Percentiles rank a stretch among this genome's conserved stretches.
These are phyloP conservation scores for Epithemia pelagica DNA, from an alignment of 108 stramenopile species.

Conservation along the genomic window DNA sequence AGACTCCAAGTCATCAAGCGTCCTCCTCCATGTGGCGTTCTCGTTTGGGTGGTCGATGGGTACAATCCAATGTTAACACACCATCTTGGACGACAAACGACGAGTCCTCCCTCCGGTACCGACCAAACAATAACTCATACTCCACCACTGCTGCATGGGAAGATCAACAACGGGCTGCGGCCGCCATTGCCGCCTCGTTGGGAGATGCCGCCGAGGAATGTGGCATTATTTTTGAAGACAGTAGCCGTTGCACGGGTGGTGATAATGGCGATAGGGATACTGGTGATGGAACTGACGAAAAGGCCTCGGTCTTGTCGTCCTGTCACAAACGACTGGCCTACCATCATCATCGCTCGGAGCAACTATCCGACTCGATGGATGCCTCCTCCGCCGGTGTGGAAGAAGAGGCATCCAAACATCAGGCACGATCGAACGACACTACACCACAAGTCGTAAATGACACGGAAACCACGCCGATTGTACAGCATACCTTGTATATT, in stretches of 20 bases:
- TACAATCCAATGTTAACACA: no score
- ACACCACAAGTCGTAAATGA: slow-evolving; percentile 1
- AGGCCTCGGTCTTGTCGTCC: neutral
- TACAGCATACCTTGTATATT: slow-evolving; percentile 79
- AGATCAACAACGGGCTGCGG: neutral
- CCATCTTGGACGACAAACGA: no score
- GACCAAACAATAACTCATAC: no score
- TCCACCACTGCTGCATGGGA: neutral
- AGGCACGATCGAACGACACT: neutral
- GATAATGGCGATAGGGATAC: neutral
- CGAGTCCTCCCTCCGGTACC: no score
- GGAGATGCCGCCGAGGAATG: slow-evolving; percentile 12
- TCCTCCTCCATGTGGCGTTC: no score
- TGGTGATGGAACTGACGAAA: neutral
- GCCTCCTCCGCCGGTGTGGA: neutral
- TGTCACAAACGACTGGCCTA: no score
- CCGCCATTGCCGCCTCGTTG: neutral
- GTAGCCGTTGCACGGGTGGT: slow-evolving; percentile 10
- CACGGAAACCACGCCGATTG: neutral
- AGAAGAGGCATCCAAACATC: neutral
- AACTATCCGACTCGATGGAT: neutral
- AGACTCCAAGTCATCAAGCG: no score
- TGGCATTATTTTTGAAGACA: slow-evolving; percentile 37
- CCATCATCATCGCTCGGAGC: neutral
- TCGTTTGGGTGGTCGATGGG: no score